phyloP scores from a whole-genome alignment of 2,329 filamentous ascomycete species.

The Cordyceps cicadae region DNA sequence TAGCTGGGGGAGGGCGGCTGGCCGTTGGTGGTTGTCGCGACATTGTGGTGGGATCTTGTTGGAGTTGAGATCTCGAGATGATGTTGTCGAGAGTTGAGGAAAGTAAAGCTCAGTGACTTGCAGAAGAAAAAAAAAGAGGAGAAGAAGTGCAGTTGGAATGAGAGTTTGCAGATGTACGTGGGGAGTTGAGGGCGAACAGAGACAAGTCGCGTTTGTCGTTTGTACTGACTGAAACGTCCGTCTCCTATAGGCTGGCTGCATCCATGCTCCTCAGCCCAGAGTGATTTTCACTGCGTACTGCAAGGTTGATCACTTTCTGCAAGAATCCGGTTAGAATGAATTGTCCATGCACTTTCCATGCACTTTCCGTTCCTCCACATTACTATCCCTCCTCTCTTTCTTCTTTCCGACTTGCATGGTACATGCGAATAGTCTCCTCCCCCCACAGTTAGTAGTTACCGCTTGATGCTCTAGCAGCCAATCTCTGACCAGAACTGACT shows the following conservation, averaged over 20 bases:
- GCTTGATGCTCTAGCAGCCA: background rate
- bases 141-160: too few relatives aligned
- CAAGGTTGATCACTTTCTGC: too few relatives aligned
- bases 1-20: background rate
- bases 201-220: background rate
- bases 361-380: background rate
- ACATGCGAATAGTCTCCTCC: background rate
- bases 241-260: background rate
- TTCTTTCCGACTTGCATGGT: background rate
- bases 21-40: background rate
- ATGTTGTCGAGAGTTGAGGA: too few relatives aligned
- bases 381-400: background rate
- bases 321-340: too few relatives aligned
- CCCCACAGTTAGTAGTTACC: conserved; percentile 8
- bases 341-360: too few relatives aligned
- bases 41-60: background rate
- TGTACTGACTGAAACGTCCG: background rate
- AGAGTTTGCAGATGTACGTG: too few relatives aligned
- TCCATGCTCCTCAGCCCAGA: background rate
- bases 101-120: too few relatives aligned
- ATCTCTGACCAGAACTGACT: conserved; percentile 3
- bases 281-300: too few relatives aligned
- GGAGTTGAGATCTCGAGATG: background rate
- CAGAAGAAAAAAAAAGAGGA: too few relatives aligned
- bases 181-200: too few relatives aligned